Base-by-base conservation (phyloP, 495 filamentous ascomycete genomes). In the Talaromyces wortmannii region DNA sequence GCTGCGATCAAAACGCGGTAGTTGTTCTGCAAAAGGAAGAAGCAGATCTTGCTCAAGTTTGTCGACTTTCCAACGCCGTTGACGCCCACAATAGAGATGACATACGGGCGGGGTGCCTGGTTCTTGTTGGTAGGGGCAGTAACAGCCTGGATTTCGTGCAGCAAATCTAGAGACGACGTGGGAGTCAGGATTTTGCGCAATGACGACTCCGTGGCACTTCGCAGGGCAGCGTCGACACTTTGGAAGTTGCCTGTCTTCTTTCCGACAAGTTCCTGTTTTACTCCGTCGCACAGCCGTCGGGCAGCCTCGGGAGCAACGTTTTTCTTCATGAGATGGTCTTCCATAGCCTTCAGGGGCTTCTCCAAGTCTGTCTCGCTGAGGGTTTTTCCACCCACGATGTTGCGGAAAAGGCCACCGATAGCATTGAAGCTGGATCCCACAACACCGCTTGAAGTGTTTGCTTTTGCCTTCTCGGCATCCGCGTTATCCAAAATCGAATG, bases 41-140 rank as follows among this genome's bases (percentile, higher is more conserved):
- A 97, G 67, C 89, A 92, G 57, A 98, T 94, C 71, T 98, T 98
- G 65, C 89, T 90, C 15, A 98, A 74, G 59, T 96, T 97, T 16
- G 94, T 98, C 7, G 90, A 96, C 71, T 98, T 98, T 64, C 94
- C 94, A 48, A 98, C 94, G 23, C 94, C 94, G 63, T 98, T 98
- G 61, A 98, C 94, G 52, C 94, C 94, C 32, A 98, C 95, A 53
- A 98, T 95, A 31, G 90, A 95, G 61, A 98, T 95, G 56, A 97
- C 92, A 60, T 97, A 98, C 36, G 94, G 94, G 11, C 91, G 83
- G 29, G 77, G 75, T 46, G 81, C 74, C 7, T 83, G 72, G 43
- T 64, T 62, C 47, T 74, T 71, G 47, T 53, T 67, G 11, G 74
- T 69, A 7, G 88, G 86, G 29, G 81, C 75, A 5, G 85, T 89